These are phyloP conservation scores for Dipteronia dyeriana DNA, from an alignment of 345 rosid species.

Conservation along the genomic window DNA sequence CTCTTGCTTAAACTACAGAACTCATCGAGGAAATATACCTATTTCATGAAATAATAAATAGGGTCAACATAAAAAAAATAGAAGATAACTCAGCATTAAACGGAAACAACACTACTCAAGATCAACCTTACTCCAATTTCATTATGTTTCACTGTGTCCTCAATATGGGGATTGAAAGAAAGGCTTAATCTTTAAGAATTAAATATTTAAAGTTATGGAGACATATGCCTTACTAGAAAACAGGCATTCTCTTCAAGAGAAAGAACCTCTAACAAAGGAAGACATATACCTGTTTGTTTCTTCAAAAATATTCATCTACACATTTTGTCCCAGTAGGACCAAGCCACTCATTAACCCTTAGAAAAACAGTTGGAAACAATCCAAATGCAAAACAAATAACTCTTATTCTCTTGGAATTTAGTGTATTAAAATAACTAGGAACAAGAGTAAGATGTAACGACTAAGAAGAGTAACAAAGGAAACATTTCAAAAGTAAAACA, in stretches of 20 bases:
- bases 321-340: not conserved
- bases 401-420: not conserved
- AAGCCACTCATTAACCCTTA: not conserved
- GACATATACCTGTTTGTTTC: not conserved
- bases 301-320: not conserved
- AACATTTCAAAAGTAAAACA: not conserved
- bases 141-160: conserved; percentile 5
- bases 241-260: not conserved
- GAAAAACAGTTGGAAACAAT: not conserved
- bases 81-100: not conserved
- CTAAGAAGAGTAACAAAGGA: not conserved
- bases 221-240: not conserved
- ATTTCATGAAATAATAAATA: conserved; percentile 18
- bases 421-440: not conserved
- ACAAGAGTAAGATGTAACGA: not conserved
- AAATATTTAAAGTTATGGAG: not conserved
- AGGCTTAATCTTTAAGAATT: not conserved
- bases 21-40: conserved; percentile 87
- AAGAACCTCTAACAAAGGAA: not conserved
- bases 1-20: conserved; percentile 87
- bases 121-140: conserved; percentile 1
- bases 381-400: not conserved
- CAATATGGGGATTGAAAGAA: not conserved
- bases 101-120: not conserved
- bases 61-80: not conserved